phyloP scores from a whole-genome alignment of 2,329 filamentous ascomycete species.

The Colletotrichum simmondsii region DNA sequence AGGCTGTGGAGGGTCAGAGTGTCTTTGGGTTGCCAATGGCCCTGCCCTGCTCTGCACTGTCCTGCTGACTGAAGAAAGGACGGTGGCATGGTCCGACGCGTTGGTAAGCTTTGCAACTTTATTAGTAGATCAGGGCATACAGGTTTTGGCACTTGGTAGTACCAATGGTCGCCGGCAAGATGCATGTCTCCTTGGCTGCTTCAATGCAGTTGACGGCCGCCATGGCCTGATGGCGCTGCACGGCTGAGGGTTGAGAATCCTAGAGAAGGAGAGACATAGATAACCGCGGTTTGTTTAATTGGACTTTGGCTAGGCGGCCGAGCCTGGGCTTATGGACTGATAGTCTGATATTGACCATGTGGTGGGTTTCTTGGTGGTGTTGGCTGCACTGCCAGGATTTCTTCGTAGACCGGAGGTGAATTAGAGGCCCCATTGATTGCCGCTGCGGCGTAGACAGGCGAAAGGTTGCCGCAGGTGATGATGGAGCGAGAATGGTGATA shows the following conservation, averaged over 20 bases:
- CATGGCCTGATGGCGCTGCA: slow-evolving; percentile 13
- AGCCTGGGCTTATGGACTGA: slow-evolving; percentile 13
- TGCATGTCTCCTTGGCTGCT: not conserved
- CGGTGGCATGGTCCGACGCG: slow-evolving; percentile 11
- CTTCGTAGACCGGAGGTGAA: not conserved
- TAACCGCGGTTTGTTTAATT: slow-evolving; percentile 7
- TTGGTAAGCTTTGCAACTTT: slow-evolving; percentile 12
- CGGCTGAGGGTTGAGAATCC: not conserved
- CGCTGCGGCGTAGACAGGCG: not conserved
- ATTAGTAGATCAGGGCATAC: slow-evolving; percentile 1
- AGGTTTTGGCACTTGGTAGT: not conserved
- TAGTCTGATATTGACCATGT: not conserved
- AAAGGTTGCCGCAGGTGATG: not conserved
- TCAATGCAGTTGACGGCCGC: slow-evolving; percentile 13
- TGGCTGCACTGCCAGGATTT: not conserved
- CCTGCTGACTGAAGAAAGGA: slow-evolving; percentile 8
- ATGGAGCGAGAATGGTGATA: not conserved
- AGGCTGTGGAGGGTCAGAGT: not conserved
- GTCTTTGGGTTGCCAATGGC: not conserved
- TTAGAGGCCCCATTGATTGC: not conserved
- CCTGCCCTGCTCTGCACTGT: slow-evolving; percentile 16
- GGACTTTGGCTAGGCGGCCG: not conserved
- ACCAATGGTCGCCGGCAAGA: not conserved
- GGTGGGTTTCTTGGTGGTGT: not conserved
- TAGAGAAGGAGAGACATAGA: not conserved